Conservation (phyloP, 2,329 filamentous ascomycete genomes). For the Fusarium continuum region DNA sequence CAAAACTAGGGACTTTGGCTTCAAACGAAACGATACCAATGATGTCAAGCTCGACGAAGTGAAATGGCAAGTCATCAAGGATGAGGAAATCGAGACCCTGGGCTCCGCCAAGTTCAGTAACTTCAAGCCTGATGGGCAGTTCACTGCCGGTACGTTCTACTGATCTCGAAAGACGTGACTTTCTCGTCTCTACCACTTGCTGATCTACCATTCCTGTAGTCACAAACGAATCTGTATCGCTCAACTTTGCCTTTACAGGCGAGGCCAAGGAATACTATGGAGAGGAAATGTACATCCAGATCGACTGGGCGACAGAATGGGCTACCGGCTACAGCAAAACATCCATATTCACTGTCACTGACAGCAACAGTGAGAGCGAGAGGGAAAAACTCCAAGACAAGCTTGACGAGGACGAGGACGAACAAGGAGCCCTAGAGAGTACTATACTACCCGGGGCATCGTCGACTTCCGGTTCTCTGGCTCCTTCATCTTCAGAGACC, state of each 20-base stretch:
- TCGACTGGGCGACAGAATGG: conserved; percentile 15
- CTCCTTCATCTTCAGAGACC: background rate
- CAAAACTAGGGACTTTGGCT: background rate
- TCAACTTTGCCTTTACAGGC: background rate
- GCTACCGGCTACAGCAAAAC: conserved; percentile 2
- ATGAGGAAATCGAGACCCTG: background rate
- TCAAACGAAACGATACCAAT: background rate
- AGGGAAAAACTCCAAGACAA: background rate
- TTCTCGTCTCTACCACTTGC: background rate
- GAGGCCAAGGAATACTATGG: background rate
- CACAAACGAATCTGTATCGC: background rate
- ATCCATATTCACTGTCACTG: conserved; percentile 23
- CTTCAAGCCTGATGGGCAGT: background rate
- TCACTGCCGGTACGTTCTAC: background rate
- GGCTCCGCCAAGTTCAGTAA: background rate
- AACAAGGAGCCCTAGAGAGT: background rate
- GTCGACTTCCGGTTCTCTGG: background rate
- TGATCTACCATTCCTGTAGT: background rate
- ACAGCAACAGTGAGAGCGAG: background rate
- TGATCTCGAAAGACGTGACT: background rate
- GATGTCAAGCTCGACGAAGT: background rate
- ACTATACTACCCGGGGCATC: background rate
- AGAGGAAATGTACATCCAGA: conserved; percentile 6
- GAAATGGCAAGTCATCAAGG: background rate
- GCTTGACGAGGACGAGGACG: background rate